A percentile compares a stretch with the other conserved stretches of the same genome.
phyloP scores from a whole-genome alignment of 2,329 filamentous ascomycete genomes.

The Lecanicillium sp. region DNA sequence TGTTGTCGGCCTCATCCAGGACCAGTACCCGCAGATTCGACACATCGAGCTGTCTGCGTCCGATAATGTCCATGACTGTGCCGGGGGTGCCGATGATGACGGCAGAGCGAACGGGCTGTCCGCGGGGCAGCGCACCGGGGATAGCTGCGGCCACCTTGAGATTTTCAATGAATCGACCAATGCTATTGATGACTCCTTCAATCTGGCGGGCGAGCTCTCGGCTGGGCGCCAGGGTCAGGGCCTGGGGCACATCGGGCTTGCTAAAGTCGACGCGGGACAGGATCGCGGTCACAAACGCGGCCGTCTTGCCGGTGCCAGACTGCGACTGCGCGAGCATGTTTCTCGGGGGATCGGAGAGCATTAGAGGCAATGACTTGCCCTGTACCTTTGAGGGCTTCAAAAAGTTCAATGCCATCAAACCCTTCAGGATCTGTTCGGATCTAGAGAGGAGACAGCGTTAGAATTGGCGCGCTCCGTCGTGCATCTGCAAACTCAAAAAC shows the following conservation, averaged over 20 bases:
- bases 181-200: conserved; percentile 70
- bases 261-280: conserved; percentile 76
- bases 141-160: conserved; percentile 76
- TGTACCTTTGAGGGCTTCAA: conserved; percentile 96
- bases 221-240: conserved; percentile 81
- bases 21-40: conserved; percentile 73
- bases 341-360: conserved; percentile 75
- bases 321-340: conserved; percentile 99
- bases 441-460: conserved; percentile 14
- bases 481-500: conserved; percentile 24
- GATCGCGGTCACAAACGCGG: conserved; percentile 89
- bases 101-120: conserved; percentile 62
- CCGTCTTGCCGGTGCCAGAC: conserved; percentile 96
- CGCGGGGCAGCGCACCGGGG: conserved; percentile 65
- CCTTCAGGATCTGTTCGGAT: conserved; percentile 58
- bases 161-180: conserved; percentile 75
- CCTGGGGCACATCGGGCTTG: conserved; percentile 66
- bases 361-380: conserved; percentile 84
- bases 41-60: conserved; percentile 65
- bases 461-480: background rate
- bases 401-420: conserved; percentile 76
- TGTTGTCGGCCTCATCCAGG: conserved; percentile 96
- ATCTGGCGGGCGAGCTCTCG: conserved; percentile 95
- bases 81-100: conserved; percentile 91
- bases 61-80: conserved; percentile 82